A percentile compares a stretch with the other conserved stretches of the same genome.
These are phyloP conservation scores for Claviceps quebecensis DNA, from an alignment of 2,329 filamentous ascomycete genomes.

Conservation along the genomic window DNA sequence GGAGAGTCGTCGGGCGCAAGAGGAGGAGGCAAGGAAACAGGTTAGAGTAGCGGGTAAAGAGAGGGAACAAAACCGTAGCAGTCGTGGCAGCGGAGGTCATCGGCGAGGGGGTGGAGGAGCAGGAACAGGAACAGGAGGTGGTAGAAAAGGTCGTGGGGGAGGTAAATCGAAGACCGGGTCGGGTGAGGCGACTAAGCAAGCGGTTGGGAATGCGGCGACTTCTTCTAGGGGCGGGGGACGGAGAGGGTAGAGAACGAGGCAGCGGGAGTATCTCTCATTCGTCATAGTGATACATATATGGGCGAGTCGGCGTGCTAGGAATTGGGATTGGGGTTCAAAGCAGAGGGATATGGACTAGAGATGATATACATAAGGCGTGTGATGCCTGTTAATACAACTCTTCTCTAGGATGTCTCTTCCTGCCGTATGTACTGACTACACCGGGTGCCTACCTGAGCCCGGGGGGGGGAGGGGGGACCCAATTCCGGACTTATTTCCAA, in stretches of 20 bases:
- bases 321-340: too few relatives aligned
- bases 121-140: slow-evolving; percentile 3
- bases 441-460: too few relatives aligned
- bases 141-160: slow-evolving; percentile 9
- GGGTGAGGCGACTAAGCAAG: slow-evolving; percentile 7
- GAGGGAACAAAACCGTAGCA: slow-evolving; percentile 10
- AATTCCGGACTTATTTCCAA: too few relatives aligned
- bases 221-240: not conserved
- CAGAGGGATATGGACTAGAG: too few relatives aligned
- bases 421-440: too few relatives aligned
- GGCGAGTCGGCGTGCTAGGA: too few relatives aligned
- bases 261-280: not conserved
- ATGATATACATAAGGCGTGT: too few relatives aligned
- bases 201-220: not conserved
- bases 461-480: too few relatives aligned
- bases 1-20: slow-evolving; percentile 59
- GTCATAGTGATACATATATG: too few relatives aligned
- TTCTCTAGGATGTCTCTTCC: too few relatives aligned
- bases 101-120: slow-evolving; percentile 12
- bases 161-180: slow-evolving; percentile 14
- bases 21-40: slow-evolving; percentile 37
- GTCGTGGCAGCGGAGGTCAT: slow-evolving; percentile 12
- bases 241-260: slow-evolving; percentile 1
- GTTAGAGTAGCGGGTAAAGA: slow-evolving; percentile 24
- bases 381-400: too few relatives aligned